These are phyloP conservation scores for Bifiguratus adelaidae DNA, from an alignment of 192 early-diverging fungal species.

Conservation along the genomic window DNA sequence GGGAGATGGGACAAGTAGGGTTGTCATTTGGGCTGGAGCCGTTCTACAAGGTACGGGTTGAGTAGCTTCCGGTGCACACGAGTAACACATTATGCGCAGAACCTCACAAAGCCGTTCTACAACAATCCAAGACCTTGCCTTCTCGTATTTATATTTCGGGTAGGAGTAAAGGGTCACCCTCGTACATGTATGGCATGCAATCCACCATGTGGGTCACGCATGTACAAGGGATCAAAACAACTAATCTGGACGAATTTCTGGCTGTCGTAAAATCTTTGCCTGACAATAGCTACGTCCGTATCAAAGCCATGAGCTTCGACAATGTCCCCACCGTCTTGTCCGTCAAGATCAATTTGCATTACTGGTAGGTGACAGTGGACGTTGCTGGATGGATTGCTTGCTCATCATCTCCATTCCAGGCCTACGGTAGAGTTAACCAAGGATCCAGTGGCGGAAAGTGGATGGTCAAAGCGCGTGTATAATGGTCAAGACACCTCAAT, in stretches of 20 bases:
- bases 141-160: slow-evolving; percentile 52
- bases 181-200: slow-evolving; percentile 50
- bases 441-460: no score
- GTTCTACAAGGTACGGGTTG: slow-evolving; percentile 42
- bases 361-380: slow-evolving; percentile 33
- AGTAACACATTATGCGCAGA: slow-evolving; percentile 21
- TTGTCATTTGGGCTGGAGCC: slow-evolving; percentile 82
- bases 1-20: slow-evolving; percentile 47
- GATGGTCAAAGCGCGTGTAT: no score
- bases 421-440: no score
- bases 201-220: slow-evolving; percentile 70
- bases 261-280: slow-evolving; percentile 35
- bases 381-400: no score
- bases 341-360: slow-evolving; percentile 60
- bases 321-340: slow-evolving; percentile 61
- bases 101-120: slow-evolving; percentile 57
- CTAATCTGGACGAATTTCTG: slow-evolving; percentile 51
- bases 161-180: slow-evolving; percentile 45
- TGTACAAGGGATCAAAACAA: slow-evolving; percentile 46
- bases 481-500: no score
- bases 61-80: slow-evolving; percentile 4
- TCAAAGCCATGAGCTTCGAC: slow-evolving; percentile 70
- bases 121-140: slow-evolving; percentile 51
- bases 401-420: no score
- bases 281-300: slow-evolving; percentile 58